Evolutionary conservation across 148 eudicot genomes (phyloP), one percentile per base, ranked within the genome.

Genomic region (Amaranthus palmeri): DNA sequence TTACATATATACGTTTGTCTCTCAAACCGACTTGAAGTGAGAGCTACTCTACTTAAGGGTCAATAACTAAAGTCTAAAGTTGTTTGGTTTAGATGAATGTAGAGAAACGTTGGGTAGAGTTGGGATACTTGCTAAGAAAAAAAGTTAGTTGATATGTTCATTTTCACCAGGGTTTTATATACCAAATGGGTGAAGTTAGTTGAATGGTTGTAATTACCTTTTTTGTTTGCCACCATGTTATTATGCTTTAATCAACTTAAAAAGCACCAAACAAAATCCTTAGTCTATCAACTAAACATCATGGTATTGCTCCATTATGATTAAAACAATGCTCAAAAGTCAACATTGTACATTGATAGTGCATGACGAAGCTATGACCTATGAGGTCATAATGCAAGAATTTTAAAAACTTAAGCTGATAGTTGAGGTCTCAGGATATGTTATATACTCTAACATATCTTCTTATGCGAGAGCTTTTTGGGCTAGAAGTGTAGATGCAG

Each of bases 141-240:
- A 8, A 65, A 65, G 69, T 48, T 65, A 65, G 69, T 48, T 65
- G 42, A 65, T 17, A 3, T 65, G 53, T 0, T 63, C 46, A 6
- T 47, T 65, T 65, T 46, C 53, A 65, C 10, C 8, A 62, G 12
- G 68, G 18, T 14, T 13, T 7, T 3, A 8, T 53, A 14, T 45
- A 63, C 65, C 48, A 41, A 61, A 44, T 63, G 67, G 7, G 36
- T 25, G 36, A 25, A 59, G 62, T 59, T 61, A 17, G n/a, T 12
- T 12, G 17, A 54, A 54, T 25, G 36, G 36, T 25, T 25, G 36
- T 25, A 25, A 25, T 25, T 25, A 25, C 36, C 36, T 25, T 25
- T n/a, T 59, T 59, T 4, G 62, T 59, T 15, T 8, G 62, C 9
- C 18, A 55, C 59, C 59, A 55, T 55, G 59, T n/a, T n/a, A 13